phyloP scores from a whole-genome alignment of 75 land plant genomes.

The Pinus taeda region DNA sequence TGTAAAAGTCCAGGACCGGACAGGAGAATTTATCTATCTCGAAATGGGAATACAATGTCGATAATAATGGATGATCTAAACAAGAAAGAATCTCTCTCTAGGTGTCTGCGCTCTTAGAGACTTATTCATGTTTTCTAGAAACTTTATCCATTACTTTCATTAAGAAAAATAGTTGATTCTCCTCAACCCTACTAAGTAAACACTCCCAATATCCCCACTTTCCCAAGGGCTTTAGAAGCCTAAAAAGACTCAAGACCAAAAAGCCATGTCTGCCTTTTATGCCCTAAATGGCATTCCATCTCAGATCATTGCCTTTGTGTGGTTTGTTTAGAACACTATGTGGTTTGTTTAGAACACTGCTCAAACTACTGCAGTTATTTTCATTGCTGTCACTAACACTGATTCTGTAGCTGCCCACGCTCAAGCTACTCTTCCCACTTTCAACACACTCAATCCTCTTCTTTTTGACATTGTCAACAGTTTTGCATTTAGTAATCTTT shows the following conservation, averaged over 20 bases:
- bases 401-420: constrained; percentile 12
- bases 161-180: constrained; percentile 59
- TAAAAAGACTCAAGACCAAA: no score
- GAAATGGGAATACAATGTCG: constrained; percentile 65
- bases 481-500: constrained; percentile 12
- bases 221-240: constrained; percentile 42
- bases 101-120: constrained; percentile 23
- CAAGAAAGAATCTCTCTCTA: constrained; percentile 66
- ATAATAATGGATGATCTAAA: constrained; percentile 16
- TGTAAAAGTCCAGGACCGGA: constrained; percentile 77
- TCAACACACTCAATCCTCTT: constrained; percentile 12
- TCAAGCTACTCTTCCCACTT: background rate
- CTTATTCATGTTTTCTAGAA: constrained; percentile 3
- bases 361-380: background rate
- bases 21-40: constrained; percentile 80
- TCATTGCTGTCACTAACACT: constrained; percentile 40
- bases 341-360: constrained; percentile 20
- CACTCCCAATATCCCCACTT: constrained; percentile 82
- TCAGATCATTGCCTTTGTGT: constrained; percentile 11
- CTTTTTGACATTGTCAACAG: constrained; percentile 20
- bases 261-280: constrained; percentile 24
- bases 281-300: constrained; percentile 63
- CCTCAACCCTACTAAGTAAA: constrained; percentile 64
- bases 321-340: constrained; percentile 33
- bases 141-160: constrained; percentile 81